Evolutionary conservation across 2,329 filamentous ascomycete species (phyloP).

Genomic region (Hypoxylon sp.): DNA sequence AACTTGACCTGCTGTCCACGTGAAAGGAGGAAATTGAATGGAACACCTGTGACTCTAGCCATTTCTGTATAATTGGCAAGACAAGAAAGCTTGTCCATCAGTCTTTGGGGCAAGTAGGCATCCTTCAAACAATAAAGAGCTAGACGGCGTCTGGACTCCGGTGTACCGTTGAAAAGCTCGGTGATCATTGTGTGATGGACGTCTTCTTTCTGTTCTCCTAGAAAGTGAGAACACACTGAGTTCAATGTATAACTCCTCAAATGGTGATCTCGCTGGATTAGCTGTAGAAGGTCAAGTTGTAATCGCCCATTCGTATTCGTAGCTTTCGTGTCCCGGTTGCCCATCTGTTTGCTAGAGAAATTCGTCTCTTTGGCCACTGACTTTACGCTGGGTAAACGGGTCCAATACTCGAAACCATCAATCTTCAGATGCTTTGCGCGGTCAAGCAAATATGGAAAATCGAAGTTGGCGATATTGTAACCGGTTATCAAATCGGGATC

Average conservation of each 20-base stretch:
- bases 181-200: constrained; percentile 99
- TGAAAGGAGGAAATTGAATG: constrained; percentile 93
- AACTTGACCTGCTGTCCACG: constrained; percentile 98
- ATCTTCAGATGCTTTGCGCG: constrained; percentile 89
- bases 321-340: constrained; percentile 91
- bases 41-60: constrained; percentile 98
- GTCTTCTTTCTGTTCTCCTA: constrained; percentile 98
- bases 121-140: constrained; percentile 98
- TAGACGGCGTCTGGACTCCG: constrained; percentile 89
- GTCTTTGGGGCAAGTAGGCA: constrained; percentile 90
- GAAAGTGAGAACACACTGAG: constrained; percentile 93
- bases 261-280: constrained; percentile 95
- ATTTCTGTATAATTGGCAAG: constrained; percentile 99
- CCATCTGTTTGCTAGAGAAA: constrained; percentile 98
- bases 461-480: constrained; percentile 99
- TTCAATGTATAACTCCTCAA: constrained; percentile 97
- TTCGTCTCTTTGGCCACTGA: constrained; percentile 84
- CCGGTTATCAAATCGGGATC: constrained; percentile 98
- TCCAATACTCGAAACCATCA: constrained; percentile 86
- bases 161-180: constrained; percentile 95
- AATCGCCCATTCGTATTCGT: constrained; percentile 96
- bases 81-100: constrained; percentile 98
- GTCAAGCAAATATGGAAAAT: constrained; percentile 95
- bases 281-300: constrained; percentile 92
- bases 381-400: constrained; percentile 78